Conservation (phyloP, 1,139 yeast genomes). For the Sugiyamaella neomexicana region DNA sequence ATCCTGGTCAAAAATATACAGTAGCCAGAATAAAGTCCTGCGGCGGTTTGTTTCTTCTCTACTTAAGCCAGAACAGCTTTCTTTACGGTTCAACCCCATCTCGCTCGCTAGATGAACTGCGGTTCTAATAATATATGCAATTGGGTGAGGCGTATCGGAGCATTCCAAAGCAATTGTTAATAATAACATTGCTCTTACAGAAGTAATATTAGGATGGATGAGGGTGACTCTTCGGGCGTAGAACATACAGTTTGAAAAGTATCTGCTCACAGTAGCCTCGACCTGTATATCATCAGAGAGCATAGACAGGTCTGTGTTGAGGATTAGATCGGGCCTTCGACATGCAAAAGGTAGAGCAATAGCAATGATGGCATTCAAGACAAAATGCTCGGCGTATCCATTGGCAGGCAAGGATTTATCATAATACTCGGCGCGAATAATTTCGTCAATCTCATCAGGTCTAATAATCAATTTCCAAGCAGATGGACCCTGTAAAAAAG, state of each 20-base stretch:
- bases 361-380: conserved; percentile 29
- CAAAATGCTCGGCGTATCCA: conserved; percentile 31
- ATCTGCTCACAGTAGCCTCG: not conserved
- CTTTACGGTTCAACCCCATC: conserved; percentile 64
- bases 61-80: conserved; percentile 46
- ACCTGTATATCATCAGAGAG: not conserved
- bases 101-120: conserved; percentile 63
- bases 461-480: conserved; percentile 25
- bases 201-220: conserved; percentile 26
- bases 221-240: conserved; percentile 26
- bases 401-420: conserved; percentile 21
- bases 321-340: not conserved
- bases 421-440: conserved; percentile 27
- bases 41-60: conserved; percentile 45
- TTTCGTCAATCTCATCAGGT: conserved; percentile 26
- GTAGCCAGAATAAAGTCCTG: conserved; percentile 55
- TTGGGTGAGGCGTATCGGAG: conserved; percentile 44
- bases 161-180: conserved; percentile 27
- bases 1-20: conserved; percentile 57
- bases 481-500: conserved; percentile 19
- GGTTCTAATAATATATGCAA: conserved; percentile 49
- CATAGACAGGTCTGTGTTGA: not conserved
- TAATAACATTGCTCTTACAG: conserved; percentile 28
- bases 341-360: conserved; percentile 24
- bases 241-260: conserved; percentile 26